Conservation (phyloP, 768 basidiomycete species). For the Chiua virens region DNA sequence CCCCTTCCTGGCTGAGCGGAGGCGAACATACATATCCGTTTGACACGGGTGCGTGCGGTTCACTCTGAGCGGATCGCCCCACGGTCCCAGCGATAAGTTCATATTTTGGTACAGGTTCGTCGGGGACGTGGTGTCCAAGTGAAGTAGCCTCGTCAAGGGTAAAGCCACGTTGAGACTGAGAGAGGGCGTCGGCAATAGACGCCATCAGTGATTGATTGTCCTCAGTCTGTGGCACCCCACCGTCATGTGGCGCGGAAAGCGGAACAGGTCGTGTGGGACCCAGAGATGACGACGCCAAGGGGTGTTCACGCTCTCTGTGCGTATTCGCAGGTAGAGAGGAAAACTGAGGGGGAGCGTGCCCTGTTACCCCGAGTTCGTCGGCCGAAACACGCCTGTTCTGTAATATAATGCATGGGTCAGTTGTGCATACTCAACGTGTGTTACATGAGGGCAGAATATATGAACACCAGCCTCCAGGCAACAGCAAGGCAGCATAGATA, state of each 20-base stretch:
- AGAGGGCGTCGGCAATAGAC: constrained; percentile 39
- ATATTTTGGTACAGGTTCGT: constrained; percentile 41
- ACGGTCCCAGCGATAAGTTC: constrained; percentile 21
- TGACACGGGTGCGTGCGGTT: constrained; percentile 16
- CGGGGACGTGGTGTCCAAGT: constrained; percentile 15
- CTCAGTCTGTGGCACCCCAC: constrained; percentile 9
- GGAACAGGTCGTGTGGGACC: constrained; percentile 7
- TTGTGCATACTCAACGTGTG: constrained; percentile 3
- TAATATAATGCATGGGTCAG: constrained; percentile 10
- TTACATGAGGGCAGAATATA: constrained; percentile 10
- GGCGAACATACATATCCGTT: constrained; percentile 14
- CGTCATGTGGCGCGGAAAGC: constrained; percentile 4
- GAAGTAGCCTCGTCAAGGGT: constrained; percentile 26
- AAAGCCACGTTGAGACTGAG: constrained; percentile 24
- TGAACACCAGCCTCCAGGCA: constrained; percentile 16
- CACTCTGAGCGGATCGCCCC: constrained; percentile 8
- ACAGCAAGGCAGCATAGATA: constrained; percentile 15
- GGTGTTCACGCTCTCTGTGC: constrained; percentile 38
- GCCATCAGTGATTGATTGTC: constrained; percentile 37
- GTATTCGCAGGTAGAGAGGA: constrained; percentile 61
- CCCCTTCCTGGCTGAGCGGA: constrained; percentile 10
- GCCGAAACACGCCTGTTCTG: constrained; percentile 21
- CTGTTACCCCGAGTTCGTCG: constrained; percentile 27
- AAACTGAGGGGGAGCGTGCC: constrained; percentile 39
- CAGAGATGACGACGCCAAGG: constrained; percentile 12